These are phyloP conservation scores for Candida quercuum DNA, from an alignment of 805 yeast species.

Conservation along the genomic window DNA sequence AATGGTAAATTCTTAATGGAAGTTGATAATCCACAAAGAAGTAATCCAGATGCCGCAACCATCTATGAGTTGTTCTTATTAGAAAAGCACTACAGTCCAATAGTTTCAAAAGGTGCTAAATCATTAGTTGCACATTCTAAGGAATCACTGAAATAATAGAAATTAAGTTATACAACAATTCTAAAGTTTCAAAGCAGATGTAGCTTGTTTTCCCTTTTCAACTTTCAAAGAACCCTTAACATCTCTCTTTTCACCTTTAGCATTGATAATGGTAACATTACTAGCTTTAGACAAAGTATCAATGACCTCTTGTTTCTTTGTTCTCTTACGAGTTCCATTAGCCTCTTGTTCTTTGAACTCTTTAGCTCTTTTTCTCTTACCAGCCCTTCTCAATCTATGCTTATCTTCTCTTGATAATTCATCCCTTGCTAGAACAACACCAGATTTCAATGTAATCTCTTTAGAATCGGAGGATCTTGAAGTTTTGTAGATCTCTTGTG, in stretches of 20 bases:
- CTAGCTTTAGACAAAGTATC: conserved; percentile 68
- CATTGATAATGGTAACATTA: conserved; percentile 74
- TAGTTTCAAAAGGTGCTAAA: conserved; percentile 63
- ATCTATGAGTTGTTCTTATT: conserved; percentile 83
- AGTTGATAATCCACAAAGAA: conserved; percentile 60
- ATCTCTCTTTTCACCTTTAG: conserved; percentile 70
- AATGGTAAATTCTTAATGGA: conserved; percentile 74
- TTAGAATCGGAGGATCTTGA: conserved; percentile 41
- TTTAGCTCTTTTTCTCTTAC: conserved; percentile 73
- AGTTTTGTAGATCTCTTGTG: conserved; percentile 80
- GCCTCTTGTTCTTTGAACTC: conserved; percentile 31
- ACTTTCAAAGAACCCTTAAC: conserved; percentile 61
- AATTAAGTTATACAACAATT: neutral
- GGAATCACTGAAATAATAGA: conserved; percentile 6
- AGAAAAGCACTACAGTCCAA: conserved; percentile 78
- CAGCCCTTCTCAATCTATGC: conserved; percentile 80
- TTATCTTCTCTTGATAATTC: conserved; percentile 83
- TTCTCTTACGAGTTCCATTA: conserved; percentile 37
- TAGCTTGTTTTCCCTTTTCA: conserved; percentile 25
- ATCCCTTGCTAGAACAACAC: conserved; percentile 72
- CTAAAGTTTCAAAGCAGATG: conserved; percentile 17
- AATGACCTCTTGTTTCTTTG: conserved; percentile 56
- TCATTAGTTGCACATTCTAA: conserved; percentile 25
- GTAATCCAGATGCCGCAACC: conserved; percentile 84
- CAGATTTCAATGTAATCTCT: conserved; percentile 70